Evolutionary conservation across 176 grass and related monocot genomes (phyloP).

Genomic region (Bromus sterilis): DNA sequence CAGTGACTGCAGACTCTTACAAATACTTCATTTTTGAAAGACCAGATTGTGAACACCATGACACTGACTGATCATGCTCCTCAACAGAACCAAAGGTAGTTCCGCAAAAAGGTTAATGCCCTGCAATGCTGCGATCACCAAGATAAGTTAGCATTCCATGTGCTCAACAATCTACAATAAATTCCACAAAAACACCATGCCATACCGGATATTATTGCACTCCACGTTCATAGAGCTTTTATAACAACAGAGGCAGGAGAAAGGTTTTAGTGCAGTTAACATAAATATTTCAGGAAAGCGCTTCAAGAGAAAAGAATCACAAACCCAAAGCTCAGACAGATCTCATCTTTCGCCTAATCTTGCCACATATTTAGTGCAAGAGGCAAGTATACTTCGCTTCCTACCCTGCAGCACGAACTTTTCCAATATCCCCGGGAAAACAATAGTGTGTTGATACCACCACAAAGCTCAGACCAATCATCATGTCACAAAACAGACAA

Average conservation of each 20-base stretch:
- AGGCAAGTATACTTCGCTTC: slow-evolving; percentile 50
- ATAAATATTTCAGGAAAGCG: background rate
- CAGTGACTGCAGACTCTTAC: slow-evolving; percentile 61
- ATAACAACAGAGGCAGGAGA: slow-evolving; percentile 3
- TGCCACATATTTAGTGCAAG: slow-evolving; percentile 70
- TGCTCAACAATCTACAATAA: background rate
- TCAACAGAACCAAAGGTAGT: slow-evolving; percentile 68
- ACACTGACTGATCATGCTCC: slow-evolving; percentile 58
- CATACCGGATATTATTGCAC: slow-evolving; percentile 89
- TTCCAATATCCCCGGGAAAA: slow-evolving; percentile 35
- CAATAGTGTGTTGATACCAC: background rate
- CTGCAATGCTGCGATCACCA: slow-evolving; percentile 26
- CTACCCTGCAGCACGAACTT: slow-evolving; percentile 53
- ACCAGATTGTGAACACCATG: slow-evolving; percentile 48
- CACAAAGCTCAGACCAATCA: background rate
- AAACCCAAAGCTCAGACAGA: slow-evolving; percentile 48
- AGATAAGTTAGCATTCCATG: background rate
- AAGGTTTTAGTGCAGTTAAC: background rate
- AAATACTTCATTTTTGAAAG: slow-evolving; percentile 71
- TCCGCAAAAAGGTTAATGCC: slow-evolving; percentile 55
- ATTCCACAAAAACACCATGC: background rate
- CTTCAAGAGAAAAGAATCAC: background rate
- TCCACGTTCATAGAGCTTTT: slow-evolving; percentile 62
- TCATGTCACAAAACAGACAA: background rate
- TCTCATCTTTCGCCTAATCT: slow-evolving; percentile 72